A percentile compares a stretch with the other conserved stretches of the same genome.
Conservation (phyloP, 331 rosid species). For the Quercus lobata region DNA sequence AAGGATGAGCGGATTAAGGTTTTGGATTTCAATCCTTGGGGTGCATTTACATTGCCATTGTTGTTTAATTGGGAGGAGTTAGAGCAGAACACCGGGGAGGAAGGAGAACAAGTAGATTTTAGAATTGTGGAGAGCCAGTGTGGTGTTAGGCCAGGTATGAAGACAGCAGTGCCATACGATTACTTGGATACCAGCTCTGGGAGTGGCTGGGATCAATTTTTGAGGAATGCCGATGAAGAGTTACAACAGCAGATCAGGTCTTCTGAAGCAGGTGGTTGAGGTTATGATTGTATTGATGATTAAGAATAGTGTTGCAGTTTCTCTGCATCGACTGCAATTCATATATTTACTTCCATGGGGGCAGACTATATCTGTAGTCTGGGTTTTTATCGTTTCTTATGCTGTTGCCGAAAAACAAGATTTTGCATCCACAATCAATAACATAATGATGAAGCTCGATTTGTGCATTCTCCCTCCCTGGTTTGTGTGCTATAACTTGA, state of each 20-base stretch:
- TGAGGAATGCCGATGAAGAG: constrained; percentile 68
- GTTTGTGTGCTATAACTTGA: neutral
- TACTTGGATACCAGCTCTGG: constrained; percentile 69
- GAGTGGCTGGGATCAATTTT: constrained; percentile 85
- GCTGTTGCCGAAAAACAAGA: neutral
- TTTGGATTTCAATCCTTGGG: constrained; percentile 87
- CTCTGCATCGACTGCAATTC: neutral
- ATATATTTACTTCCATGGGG: neutral
- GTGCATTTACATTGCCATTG: constrained; percentile 66
- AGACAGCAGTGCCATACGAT: constrained; percentile 83
- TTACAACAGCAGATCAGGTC: constrained; percentile 40
- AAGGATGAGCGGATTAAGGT: constrained; percentile 51
- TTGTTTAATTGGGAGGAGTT: constrained; percentile 77
- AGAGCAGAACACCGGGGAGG: constrained; percentile 28
- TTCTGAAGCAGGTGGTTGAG: constrained; percentile 58
- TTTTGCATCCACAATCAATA: neutral
- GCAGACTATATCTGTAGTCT: neutral
- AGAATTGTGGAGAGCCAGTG: constrained; percentile 73
- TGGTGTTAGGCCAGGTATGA: constrained; percentile 76
- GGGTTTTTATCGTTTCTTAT: neutral
- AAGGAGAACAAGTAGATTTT: constrained; percentile 35
- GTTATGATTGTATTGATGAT: neutral
- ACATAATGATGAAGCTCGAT: neutral
- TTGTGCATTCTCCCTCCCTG: neutral
- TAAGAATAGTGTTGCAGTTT: neutral